Evolutionary conservation across 176 grass and related monocot genomes (phyloP), one percentile per base, ranked within the genome.

Genomic region (Oropetium thomaeum): DNA sequence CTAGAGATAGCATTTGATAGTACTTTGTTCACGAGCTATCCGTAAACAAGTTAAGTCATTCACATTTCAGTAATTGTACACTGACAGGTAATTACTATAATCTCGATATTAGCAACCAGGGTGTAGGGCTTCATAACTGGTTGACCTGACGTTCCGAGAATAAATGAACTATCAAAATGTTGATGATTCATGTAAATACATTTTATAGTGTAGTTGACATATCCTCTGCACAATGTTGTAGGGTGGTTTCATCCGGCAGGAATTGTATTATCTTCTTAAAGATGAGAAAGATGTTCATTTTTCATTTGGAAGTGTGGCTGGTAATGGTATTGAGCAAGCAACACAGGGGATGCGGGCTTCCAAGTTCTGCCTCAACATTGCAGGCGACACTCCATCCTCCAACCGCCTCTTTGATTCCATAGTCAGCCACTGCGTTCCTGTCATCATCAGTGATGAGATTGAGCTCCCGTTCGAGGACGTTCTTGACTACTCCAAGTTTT

Each of bases 231-330:
- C 19, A 57, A 74, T 62, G 2, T 77, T 81, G 38, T 69, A 90
- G 89, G 84, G 89, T 57, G 89, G 89, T 71, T 84, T 71, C 76
- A 87, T 90, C 26, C 73, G 89, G 60, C 81, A 90, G 62, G 89
- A 90, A 60, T 58, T 90, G 16, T 90, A 80, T 69, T 90, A 90
- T 72, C 89, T 90, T 81, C 89, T 90, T 32, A 87, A 87, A 90
- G 70, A 90, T 14, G 89, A 90, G 67, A 90, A 87, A 61, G 71
- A 87, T 58, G 84, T 90, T 10, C 89, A 90, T 67, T 90, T 90
- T 67, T 81, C 89, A 49, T 90, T 90, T 73, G 89, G 84, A 83
- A 90, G 89, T 45, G 81, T 87, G 35, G 80, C 69, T 14, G 81
- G 84, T 20, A 79, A 90, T 8, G 89, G 89, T 45, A 77, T 90